Evolutionary conservation across 805 yeast species (phyloP).

Genomic region (Wickerhamiella azyma): DNA sequence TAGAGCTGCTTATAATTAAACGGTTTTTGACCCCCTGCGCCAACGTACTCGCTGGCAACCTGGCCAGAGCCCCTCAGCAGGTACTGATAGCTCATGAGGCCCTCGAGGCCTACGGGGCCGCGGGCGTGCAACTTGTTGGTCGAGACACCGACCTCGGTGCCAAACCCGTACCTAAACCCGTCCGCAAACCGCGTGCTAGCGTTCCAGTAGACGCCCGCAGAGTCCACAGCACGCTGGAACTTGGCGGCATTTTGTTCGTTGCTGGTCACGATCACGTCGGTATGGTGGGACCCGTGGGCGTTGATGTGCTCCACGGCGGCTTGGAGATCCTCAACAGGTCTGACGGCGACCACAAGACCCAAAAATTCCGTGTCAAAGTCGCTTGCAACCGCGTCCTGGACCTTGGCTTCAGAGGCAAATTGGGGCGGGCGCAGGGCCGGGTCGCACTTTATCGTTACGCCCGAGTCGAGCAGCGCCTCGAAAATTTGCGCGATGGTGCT

Average conservation of each 20-base stretch:
- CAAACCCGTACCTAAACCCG: constrained; percentile 96
- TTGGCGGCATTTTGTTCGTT: constrained; percentile 53
- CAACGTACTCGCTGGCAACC: constrained; percentile 77
- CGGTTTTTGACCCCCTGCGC: constrained; percentile 75
- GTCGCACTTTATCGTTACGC: constrained; percentile 57
- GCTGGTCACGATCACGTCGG: constrained; percentile 82
- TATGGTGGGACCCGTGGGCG: constrained; percentile 86
- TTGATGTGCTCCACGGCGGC: constrained; percentile 83
- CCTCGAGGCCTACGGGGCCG: constrained; percentile 98
- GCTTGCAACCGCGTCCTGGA: constrained; percentile 34
- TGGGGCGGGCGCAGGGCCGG: constrained; percentile 28
- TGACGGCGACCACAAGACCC: constrained; percentile 70
- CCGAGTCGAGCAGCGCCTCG: constrained; percentile 38
- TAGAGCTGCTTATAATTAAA: constrained; percentile 43
- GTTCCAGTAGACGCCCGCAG: constrained; percentile 97
- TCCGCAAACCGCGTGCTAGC: constrained; percentile 96
- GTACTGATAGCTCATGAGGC: constrained; percentile 89
- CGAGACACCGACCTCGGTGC: constrained; percentile 95
- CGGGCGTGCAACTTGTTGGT: constrained; percentile 96
- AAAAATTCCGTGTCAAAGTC: constrained; percentile 79
- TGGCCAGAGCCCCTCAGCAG: constrained; percentile 89
- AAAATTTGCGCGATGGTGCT: constrained; percentile 21
- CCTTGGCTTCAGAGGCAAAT: constrained; percentile 18
- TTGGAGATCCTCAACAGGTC: constrained; percentile 40
- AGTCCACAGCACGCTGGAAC: constrained; percentile 76